Conservation (phyloP, 108 stramenopile species). For the Schizochytrium sp. region DNA sequence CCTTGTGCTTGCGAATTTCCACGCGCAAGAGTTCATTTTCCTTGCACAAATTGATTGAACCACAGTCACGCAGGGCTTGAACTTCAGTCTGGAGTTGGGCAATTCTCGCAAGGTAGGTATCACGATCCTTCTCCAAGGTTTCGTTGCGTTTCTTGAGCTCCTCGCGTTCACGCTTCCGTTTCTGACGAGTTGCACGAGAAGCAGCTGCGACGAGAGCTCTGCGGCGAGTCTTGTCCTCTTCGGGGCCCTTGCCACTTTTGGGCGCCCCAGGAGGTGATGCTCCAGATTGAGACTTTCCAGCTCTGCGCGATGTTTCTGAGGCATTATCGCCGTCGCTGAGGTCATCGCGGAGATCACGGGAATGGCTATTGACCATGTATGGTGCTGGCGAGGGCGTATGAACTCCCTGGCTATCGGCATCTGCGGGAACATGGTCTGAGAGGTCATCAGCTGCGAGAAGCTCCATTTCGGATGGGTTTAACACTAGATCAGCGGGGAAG, state of each 20-base stretch:
- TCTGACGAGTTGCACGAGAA: slow-evolving; percentile 4
- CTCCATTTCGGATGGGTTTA: not conserved
- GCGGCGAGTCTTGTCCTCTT: not conserved
- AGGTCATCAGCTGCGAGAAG: not conserved
- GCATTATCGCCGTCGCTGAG: no score
- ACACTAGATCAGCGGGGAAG: not conserved
- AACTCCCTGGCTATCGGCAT: not conserved
- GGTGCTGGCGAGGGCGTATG: not conserved
- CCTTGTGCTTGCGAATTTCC: slow-evolving; percentile 44
- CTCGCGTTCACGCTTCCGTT: slow-evolving; percentile 42
- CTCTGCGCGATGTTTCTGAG: no score
- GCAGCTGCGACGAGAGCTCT: slow-evolving; percentile 28
- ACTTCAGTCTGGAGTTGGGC: slow-evolving; percentile 58
- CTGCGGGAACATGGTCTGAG: not conserved
- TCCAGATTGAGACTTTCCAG: no score
- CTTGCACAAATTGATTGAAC: not conserved
- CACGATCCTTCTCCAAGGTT: slow-evolving; percentile 1
- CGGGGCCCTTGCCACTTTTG: not conserved
- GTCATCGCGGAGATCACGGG: no score
- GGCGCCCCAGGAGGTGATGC: not conserved
- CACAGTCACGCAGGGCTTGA: not conserved
- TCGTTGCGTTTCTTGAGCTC: not conserved
- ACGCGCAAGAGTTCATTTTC: slow-evolving; percentile 30
- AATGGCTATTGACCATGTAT: no score
- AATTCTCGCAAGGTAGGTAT: slow-evolving; percentile 19